phyloP scores from a whole-genome alignment of 306 rosid genomes.

The Vigna unguiculata region DNA sequence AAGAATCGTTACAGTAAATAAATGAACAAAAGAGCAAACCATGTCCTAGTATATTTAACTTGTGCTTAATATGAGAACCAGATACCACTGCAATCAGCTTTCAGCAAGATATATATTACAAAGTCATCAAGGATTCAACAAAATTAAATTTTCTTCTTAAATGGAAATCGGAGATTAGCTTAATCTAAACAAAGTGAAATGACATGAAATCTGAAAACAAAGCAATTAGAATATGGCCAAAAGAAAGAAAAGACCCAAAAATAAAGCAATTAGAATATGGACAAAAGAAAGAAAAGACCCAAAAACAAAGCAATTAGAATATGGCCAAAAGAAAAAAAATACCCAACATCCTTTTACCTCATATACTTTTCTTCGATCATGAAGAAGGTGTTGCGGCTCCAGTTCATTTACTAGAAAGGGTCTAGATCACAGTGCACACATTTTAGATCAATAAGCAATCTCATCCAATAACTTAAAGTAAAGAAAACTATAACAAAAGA shows the following conservation, averaged over 20 bases:
- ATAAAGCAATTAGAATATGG: constrained; percentile 9
- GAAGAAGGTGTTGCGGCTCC: constrained; percentile 96
- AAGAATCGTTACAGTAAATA: not conserved
- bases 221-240: not conserved
- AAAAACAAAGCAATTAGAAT: not conserved
- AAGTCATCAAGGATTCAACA: constrained; percentile 32
- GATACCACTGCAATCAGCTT: constrained; percentile 15
- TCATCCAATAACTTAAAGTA: constrained; percentile 39
- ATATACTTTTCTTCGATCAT: constrained; percentile 91
- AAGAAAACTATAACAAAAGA: constrained; percentile 12
- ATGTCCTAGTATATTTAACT: constrained; percentile 21
- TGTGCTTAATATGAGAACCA: constrained; percentile 36
- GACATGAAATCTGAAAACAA: constrained; percentile 35
- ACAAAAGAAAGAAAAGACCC: constrained; percentile 6
- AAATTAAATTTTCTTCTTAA: constrained; percentile 35
- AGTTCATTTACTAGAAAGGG: constrained; percentile 92
- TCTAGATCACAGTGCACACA: constrained; percentile 58
- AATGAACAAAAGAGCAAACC: not conserved
- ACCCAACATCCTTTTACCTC: constrained; percentile 63
- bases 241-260: constrained; percentile 20
- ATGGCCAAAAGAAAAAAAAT: constrained; percentile 11
- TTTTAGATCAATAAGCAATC: constrained; percentile 42
- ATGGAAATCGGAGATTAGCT: constrained; percentile 14
- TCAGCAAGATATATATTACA: constrained; percentile 30
- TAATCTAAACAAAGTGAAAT: constrained; percentile 14